Conservation (phyloP, 495 filamentous ascomycete species). For the Daldinia vernicosa region DNA sequence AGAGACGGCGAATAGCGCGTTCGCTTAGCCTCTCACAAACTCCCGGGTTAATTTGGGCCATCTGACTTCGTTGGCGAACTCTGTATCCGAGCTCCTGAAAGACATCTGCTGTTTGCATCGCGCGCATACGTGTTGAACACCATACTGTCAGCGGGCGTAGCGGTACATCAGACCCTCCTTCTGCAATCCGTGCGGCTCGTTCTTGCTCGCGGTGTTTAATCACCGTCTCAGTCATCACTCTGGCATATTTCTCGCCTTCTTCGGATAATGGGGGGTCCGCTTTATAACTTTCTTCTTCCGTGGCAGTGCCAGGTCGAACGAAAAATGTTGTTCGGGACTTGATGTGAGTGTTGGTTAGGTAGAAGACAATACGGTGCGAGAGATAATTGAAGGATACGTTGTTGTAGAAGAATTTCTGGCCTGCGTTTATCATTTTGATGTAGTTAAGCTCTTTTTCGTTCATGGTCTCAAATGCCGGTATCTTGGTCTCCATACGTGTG, state of each 20-base stretch:
- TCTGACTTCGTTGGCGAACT: conserved; percentile 88
- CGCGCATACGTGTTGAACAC: conserved; percentile 91
- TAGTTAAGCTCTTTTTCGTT: conserved; percentile 91
- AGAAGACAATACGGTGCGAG: conserved; percentile 96
- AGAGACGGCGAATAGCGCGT: conserved; percentile 77
- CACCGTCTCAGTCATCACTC: conserved; percentile 85
- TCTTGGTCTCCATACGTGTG: conserved; percentile 85
- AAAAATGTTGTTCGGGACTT: conserved; percentile 95
- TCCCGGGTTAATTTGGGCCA: conserved; percentile 96
- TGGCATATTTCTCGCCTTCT: conserved; percentile 84
- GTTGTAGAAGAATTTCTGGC: conserved; percentile 90
- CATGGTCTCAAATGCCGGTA: conserved; percentile 97
- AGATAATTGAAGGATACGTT: conserved; percentile 96
- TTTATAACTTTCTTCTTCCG: conserved; percentile 88
- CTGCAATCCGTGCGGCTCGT: conserved; percentile 70
- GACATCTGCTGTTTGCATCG: conserved; percentile 88
- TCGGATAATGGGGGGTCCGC: conserved; percentile 83
- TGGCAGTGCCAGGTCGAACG: conserved; percentile 74
- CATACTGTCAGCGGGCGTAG: conserved; percentile 87
- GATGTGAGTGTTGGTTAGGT: conserved; percentile 96
- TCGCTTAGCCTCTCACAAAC: conserved; percentile 92
- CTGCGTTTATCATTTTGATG: conserved; percentile 99
- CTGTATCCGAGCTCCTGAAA: conserved; percentile 80
- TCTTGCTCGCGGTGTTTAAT: conserved; percentile 84
- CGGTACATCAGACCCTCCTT: conserved; percentile 72